These are phyloP conservation scores for Aurantiochytrium sp. DNA, from an alignment of 108 stramenopile genomes.

Conservation along the genomic window DNA sequence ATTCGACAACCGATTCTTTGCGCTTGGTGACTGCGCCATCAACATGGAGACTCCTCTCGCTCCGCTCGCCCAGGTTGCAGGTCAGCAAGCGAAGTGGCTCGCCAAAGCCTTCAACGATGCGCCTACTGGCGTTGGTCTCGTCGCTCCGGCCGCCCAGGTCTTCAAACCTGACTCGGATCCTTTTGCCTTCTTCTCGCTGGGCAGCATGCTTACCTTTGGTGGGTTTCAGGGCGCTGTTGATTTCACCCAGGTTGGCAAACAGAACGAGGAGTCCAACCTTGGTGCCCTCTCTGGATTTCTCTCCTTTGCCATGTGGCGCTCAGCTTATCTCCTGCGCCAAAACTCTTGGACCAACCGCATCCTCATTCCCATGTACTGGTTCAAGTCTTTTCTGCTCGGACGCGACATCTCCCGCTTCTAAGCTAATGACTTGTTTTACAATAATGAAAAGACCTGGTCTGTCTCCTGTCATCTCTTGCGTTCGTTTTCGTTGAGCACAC, in stretches of 20 bases:
- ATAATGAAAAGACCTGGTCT: too few species aligned
- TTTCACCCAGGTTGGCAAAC: constrained; percentile 34
- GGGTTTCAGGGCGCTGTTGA: constrained; percentile 44
- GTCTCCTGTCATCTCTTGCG: too few species aligned
- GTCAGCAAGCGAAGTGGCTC: constrained; percentile 74
- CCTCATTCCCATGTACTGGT: constrained; percentile 94
- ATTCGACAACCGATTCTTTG: constrained; percentile 60
- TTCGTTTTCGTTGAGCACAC: too few species aligned
- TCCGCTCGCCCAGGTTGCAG: constrained; percentile 76
- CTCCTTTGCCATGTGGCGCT: constrained; percentile 67
- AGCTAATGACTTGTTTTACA: not conserved
- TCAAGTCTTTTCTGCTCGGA: constrained; percentile 82
- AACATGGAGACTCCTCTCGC: constrained; percentile 57
- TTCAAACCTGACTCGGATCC: constrained; percentile 40
- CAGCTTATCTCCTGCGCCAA: constrained; percentile 74
- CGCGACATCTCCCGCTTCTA: constrained; percentile 72
- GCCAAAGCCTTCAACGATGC: constrained; percentile 57
- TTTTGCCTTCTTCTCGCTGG: constrained; percentile 49
- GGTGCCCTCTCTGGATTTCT: constrained; percentile 47
- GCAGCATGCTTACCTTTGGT: constrained; percentile 47
- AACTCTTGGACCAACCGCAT: constrained; percentile 64
- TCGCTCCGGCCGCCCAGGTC: constrained; percentile 33
- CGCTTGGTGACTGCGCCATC: constrained; percentile 79
- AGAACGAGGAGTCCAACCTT: constrained; percentile 41
- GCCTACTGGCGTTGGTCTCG: constrained; percentile 47